These are phyloP conservation scores for Ophiostoma australiae DNA, from an alignment of 2,329 filamentous ascomycete genomes.

Conservation along the genomic window DNA sequence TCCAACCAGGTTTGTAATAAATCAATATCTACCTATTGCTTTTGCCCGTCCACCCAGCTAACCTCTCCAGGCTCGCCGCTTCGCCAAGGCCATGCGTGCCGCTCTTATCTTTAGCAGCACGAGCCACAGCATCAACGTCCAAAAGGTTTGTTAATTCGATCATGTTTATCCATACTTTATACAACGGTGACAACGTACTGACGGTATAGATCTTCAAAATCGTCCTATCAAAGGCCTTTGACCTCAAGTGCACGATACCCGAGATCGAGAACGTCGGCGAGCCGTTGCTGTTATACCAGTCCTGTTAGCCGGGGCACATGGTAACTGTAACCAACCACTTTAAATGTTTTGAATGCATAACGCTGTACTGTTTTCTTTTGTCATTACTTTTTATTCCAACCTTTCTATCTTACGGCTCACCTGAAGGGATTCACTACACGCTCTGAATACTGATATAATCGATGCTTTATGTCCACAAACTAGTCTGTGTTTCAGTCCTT, in stretches of 20 bases:
- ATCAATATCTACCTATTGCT: neutral
- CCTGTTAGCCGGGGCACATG: slow-evolving; percentile 37
- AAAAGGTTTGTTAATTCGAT: slow-evolving; percentile 61
- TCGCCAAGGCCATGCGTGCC: slow-evolving; percentile 97
- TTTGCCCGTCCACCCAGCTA: neutral
- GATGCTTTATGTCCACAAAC: neutral
- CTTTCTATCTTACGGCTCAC: neutral
- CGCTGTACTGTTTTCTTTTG: slow-evolving; percentile 2
- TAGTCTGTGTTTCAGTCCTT: neutral
- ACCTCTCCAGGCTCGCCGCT: slow-evolving; percentile 71
- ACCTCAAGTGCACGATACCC: slow-evolving; percentile 97
- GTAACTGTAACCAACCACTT: neutral
- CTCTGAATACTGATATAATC: slow-evolving; percentile 4
- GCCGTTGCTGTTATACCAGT: slow-evolving; percentile 85
- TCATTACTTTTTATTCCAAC: neutral
- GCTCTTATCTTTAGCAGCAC: slow-evolving; percentile 98
- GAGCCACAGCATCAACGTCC: slow-evolving; percentile 98
- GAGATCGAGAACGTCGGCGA: slow-evolving; percentile 98
- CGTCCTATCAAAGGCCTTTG: slow-evolving; percentile 95
- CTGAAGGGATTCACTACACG: neutral
- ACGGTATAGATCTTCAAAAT: slow-evolving; percentile 90
- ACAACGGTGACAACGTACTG: neutral
- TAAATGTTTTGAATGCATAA: neutral
- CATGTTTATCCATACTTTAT: too few species aligned
- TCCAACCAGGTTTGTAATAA: slow-evolving; percentile 70